A percentile compares a stretch with the other conserved stretches of the same genome.
Conservation (phyloP, 2,329 filamentous ascomycete species). For the Blumeria graminis region DNA sequence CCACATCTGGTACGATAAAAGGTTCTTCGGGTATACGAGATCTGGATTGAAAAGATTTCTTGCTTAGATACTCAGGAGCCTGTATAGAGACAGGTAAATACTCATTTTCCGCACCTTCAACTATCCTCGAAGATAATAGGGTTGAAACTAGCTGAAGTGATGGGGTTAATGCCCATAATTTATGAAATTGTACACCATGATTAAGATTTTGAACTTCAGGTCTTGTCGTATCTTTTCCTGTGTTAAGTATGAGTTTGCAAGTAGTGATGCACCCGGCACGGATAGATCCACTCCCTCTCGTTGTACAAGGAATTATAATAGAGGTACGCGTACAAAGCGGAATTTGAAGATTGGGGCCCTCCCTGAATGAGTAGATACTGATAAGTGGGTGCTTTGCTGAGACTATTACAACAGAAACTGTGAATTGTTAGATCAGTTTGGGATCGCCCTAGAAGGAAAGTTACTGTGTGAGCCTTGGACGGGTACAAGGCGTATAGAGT, state of each 20-base stretch:
- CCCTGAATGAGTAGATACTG: slow-evolving; percentile 11
- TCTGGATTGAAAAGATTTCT: slow-evolving; percentile 1
- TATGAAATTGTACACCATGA: slow-evolving; percentile 21
- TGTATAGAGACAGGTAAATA: no score
- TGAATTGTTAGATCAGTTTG: slow-evolving; percentile 4
- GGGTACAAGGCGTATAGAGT: slow-evolving; percentile 19
- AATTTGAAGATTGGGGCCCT: neutral
- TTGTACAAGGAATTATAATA: slow-evolving; percentile 4
- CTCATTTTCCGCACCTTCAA: no score
- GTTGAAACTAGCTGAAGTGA: slow-evolving; percentile 22
- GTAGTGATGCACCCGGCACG: slow-evolving; percentile 5
- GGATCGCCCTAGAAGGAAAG: neutral
- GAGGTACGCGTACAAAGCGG: slow-evolving; percentile 7
- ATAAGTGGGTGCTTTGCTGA: slow-evolving; percentile 9
- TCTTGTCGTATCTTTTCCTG: slow-evolving; percentile 1
- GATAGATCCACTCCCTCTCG: neutral
- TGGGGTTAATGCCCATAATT: slow-evolving; percentile 20
- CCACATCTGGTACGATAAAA: slow-evolving; percentile 12
- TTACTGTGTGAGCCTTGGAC: slow-evolving; percentile 8
- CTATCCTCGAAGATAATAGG: slow-evolving; percentile 10
- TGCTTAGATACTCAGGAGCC: neutral
- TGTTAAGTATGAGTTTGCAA: slow-evolving; percentile 3
- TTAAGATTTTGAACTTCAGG: slow-evolving; percentile 13
- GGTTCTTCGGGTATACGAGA: slow-evolving; percentile 5
- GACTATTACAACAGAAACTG: slow-evolving; percentile 10